Base-by-base conservation (phyloP, 257 asterid species). In the Lycium barbarum region DNA sequence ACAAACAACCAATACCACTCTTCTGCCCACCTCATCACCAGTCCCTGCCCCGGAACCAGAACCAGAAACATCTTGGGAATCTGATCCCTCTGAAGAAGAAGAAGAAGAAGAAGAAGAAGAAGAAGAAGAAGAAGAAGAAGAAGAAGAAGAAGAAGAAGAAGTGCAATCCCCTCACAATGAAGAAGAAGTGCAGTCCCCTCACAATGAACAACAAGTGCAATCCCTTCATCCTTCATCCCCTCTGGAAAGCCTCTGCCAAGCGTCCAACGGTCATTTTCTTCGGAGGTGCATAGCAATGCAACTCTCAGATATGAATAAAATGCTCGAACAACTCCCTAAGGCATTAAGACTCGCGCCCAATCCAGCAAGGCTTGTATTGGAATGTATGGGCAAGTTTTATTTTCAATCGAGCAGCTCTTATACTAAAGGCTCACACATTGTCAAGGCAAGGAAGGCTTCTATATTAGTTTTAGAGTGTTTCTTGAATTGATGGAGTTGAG, bases 341-440 rank as follows among this genome's bases (percentile, higher is more conserved):
- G 95, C 98, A 40, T 79, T 95, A 90, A 88, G 76, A 71, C 87
- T 87, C 43, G 92, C 97, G 7, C 87, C 88, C 13, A 86, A 89
- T 61, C 93, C 96, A 20, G 89, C 93, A 2, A 90, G 89, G 73
- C 89, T 95, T 59, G 97, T 92, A 49, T 88, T 95, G 20, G 99
- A 93, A 8, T 90, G 93, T 66, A 65, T 87, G 47, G 97, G 99
- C 66, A 94, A 92, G 83, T 94, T 95, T 89, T 95, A 78, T 83
- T 83, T 93, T 90, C 95, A 92, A 91, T 94, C 97, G 67, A 90
- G 91, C 33, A 90, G 83, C 88, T 95, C 95, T 1, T 93, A 49
- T 6, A 47, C 87, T 57, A 88, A 61, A 87, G 51, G 86, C 86
- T 91, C 98, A 17, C 93, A 91, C 7, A 92, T 93, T 95, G 86